Conservation (phyloP, 768 basidiomycete genomes). For the Cystofilobasidium bisporidii region DNA sequence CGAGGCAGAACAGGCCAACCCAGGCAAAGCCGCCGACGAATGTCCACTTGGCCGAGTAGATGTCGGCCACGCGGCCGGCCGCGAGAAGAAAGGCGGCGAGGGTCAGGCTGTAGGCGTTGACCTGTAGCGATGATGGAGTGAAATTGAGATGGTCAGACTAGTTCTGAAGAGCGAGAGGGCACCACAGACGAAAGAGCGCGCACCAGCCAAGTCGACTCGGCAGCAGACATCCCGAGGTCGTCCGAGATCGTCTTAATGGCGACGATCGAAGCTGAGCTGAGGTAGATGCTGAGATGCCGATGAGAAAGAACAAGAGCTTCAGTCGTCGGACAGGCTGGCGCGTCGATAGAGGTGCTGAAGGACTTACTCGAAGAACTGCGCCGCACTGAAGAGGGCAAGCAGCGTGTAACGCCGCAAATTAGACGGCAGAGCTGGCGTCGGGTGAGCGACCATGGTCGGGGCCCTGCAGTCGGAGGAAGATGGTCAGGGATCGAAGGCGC, state of each 20-base stretch:
- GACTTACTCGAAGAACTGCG: neutral
- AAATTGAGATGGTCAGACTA: too few species aligned
- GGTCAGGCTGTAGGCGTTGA: too few species aligned
- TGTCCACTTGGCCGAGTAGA: conserved; percentile 16
- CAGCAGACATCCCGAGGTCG: neutral
- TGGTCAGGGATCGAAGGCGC: too few species aligned
- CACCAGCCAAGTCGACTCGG: neutral
- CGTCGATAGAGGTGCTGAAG: neutral
- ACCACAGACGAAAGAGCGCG: neutral
- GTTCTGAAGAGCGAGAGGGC: too few species aligned
- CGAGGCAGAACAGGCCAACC: conserved; percentile 46
- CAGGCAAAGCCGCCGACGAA: conserved; percentile 11
- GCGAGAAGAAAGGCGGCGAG: too few species aligned
- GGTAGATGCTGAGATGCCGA: neutral
- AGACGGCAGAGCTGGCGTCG: neutral
- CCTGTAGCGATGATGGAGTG: too few species aligned
- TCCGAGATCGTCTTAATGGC: neutral
- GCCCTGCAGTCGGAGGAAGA: too few species aligned
- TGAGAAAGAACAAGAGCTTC: neutral
- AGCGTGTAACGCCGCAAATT: neutral
- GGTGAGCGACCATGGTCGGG: too few species aligned
- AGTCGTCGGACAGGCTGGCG: neutral
- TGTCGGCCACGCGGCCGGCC: conserved; percentile 29
- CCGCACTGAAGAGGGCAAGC: neutral
- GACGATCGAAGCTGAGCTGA: neutral